A percentile compares a stretch with the other conserved stretches of the same genome.
phyloP scores from a whole-genome alignment of 805 yeast genomes.

The Metschnikowia henanensis region DNA sequence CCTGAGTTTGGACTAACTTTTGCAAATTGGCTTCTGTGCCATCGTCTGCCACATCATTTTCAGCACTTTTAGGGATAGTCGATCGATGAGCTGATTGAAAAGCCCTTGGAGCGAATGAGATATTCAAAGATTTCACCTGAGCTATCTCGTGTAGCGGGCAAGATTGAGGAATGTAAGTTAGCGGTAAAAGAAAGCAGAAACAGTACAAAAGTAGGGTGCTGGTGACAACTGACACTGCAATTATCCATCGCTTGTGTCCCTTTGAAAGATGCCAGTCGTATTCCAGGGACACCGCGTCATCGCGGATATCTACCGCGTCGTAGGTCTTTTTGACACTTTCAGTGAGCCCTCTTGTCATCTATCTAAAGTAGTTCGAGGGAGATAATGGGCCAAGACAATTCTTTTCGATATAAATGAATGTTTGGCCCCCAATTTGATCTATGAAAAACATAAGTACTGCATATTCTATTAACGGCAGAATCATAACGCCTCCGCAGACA shows the following conservation, averaged over 20 bases:
- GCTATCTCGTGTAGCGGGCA: constrained; percentile 25
- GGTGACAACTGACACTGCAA: constrained; percentile 7
- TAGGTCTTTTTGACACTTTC: constrained; percentile 1
- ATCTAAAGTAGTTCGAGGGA: not conserved
- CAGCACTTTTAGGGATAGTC: no score
- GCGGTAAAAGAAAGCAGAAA: constrained; percentile 35
- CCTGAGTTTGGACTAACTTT: no score
- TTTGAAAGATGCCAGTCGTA: constrained; percentile 12
- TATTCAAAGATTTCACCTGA: constrained; percentile 25
- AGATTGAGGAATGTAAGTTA: constrained; percentile 34
- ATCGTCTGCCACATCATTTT: not conserved
- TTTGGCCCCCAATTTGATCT: no score
- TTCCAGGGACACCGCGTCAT: constrained; percentile 11
- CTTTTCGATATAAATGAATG: no score
- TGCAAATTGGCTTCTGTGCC: not conserved
- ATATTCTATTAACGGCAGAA: no score
- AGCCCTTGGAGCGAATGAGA: constrained; percentile 29
- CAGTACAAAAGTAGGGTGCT: constrained; percentile 24
- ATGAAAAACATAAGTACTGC: no score
- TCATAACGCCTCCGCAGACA: no score
- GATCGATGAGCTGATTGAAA: no score
- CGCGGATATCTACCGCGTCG: constrained; percentile 3
- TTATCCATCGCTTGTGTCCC: constrained; percentile 7
- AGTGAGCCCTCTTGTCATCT: not conserved
- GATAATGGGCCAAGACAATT: no score